These are phyloP conservation scores for Cenchrus purpureus DNA, from an alignment of 176 grass and related monocot genomes.

Conservation along the genomic window DNA sequence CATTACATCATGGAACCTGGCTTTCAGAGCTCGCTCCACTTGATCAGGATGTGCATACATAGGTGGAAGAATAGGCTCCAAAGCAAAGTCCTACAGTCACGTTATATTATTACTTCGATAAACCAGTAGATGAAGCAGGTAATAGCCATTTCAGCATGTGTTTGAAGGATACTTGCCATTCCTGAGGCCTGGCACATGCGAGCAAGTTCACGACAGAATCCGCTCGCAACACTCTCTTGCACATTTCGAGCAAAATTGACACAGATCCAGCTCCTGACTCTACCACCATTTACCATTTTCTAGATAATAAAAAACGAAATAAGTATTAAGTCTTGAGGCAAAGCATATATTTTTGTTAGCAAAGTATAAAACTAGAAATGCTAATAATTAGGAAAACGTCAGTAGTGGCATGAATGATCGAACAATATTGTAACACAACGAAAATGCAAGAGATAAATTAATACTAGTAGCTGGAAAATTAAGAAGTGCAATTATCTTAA, in stretches of 20 bases:
- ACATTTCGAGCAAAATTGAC: constrained; percentile 83
- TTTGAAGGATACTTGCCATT: constrained; percentile 64
- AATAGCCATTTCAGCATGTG: constrained; percentile 51
- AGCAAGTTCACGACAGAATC: constrained; percentile 81
- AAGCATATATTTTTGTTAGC: background rate
- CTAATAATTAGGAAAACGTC: background rate
- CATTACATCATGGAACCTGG: constrained; percentile 66
- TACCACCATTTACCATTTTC: constrained; percentile 96
- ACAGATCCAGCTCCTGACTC: constrained; percentile 77
- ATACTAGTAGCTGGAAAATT: background rate
- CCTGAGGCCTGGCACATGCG: constrained; percentile 89
- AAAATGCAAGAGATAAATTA: background rate
- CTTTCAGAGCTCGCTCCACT: constrained; percentile 64
- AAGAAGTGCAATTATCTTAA: background rate
- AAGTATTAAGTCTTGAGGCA: background rate
- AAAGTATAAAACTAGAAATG: background rate
- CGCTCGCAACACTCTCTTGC: constrained; percentile 57
- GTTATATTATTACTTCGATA: constrained; percentile 24
- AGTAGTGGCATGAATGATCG: background rate
- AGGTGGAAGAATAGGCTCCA: constrained; percentile 72
- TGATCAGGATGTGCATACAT: constrained; percentile 60
- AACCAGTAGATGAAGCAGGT: constrained; percentile 19
- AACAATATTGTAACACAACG: background rate
- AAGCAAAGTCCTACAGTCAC: constrained; percentile 62
- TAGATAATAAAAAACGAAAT: constrained; percentile 36